Base-by-base conservation (phyloP, 108 stramenopile species). In the Stephanodiscus triporus region DNA sequence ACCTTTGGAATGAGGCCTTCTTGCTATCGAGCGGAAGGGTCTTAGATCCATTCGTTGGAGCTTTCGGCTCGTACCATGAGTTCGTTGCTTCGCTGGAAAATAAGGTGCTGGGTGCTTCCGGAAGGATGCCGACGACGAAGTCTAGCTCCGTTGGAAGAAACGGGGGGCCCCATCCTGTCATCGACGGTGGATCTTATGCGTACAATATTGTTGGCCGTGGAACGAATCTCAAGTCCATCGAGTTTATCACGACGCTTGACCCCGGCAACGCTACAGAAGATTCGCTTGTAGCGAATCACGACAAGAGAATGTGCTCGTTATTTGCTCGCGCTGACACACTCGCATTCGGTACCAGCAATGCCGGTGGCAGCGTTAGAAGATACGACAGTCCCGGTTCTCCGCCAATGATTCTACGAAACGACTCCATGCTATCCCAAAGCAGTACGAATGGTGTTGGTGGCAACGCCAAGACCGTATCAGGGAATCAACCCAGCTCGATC, bases 261-360 rank as follows among this genome's bases (percentile, higher is more conserved):
- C 60, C 58, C 19, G 17, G 58, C 34, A 0, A 19, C 17, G 29
- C 16, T 38, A 3, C 19, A 6, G 16, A 29, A 43, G 65, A 43
- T 36, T 66, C 23, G 13, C 17, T 27, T 22, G 40, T 77, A 49
- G 23, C 70, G 10, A 61, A 66, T 27, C 87, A 88, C 67, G 90
- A 92, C 70, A 71, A 81, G n/a, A 42, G 88, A 24, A 71, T 95
- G 32, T 90, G 90, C 38, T 82, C 89, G 0, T 42, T 91, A 51
- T 91, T 95, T 68, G 87, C 87, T 14, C 81, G 90, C 63, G 94
- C 90, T 10, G 94, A 95, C 73, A 88, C 84, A 49, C 56, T 95
- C 37, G 94, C 94, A 22, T 76, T 81, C 68, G 84, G 84, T 19
- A 56, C 19, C 45, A 24, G 58, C 16, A 50, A 60, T 13, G 32